A percentile compares a stretch with the other conserved stretches of the same genome.
Evolutionary conservation across 495 filamentous ascomycete species (phyloP).

Genomic region (Lasiosphaeriaceae sp.): DNA sequence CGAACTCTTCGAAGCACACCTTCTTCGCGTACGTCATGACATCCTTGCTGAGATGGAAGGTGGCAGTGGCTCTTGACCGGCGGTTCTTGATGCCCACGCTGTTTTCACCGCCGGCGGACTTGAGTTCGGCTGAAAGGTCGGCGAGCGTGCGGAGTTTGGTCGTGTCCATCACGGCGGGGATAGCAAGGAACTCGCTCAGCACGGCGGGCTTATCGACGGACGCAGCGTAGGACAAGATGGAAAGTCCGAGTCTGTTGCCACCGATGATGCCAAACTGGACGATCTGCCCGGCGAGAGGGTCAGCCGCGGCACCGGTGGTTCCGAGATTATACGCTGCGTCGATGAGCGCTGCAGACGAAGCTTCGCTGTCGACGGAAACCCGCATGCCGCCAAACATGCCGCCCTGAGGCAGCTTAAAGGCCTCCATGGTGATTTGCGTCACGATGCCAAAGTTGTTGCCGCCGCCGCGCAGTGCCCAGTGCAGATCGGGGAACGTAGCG

Average conservation of each 20-base stretch:
- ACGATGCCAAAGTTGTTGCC: constrained; percentile 59
- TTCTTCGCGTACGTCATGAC: background rate
- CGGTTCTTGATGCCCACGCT: background rate
- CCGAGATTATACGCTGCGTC: background rate
- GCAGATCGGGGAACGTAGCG: constrained; percentile 31
- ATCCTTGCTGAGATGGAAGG: background rate
- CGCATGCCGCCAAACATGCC: background rate
- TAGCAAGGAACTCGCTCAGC: background rate
- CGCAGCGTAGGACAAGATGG: background rate
- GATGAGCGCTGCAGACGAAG: background rate
- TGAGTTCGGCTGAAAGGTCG: background rate
- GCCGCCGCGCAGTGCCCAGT: constrained; percentile 58
- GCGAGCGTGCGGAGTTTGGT: background rate
- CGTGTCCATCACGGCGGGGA: background rate
- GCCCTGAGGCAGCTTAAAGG: background rate
- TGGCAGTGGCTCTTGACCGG: background rate
- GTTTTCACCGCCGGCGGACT: too few species aligned
- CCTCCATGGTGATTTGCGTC: constrained; percentile 11
- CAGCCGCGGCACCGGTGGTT: background rate
- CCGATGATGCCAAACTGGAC: background rate
- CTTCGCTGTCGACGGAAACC: background rate
- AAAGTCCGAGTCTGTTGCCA: background rate
- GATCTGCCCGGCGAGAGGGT: background rate
- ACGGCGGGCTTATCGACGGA: background rate
- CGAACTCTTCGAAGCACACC: background rate